Evolutionary conservation across 495 filamentous ascomycete species (phyloP).

Genomic region (Podospora sp.): DNA sequence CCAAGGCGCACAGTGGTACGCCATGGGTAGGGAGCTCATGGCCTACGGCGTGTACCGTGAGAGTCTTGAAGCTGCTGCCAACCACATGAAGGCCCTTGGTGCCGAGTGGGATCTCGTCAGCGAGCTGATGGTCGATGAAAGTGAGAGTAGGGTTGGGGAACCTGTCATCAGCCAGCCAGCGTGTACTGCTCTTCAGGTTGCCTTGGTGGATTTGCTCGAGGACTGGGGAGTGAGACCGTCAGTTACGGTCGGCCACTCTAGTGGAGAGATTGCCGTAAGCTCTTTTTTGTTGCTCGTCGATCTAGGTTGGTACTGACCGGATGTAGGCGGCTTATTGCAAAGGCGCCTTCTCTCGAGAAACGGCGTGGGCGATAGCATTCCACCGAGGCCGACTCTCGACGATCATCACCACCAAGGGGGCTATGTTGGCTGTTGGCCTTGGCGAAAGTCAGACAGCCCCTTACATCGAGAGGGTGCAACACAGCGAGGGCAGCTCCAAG

Average conservation of each 20-base stretch:
- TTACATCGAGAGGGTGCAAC: background rate
- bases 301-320: no score
- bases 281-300: no score
- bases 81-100: background rate
- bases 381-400: conserved; percentile 38
- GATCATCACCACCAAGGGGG: conserved; percentile 24
- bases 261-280: conserved; percentile 57
- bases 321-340: conserved; percentile 38
- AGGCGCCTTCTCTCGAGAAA: conserved; percentile 43
- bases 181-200: conserved; percentile 54
- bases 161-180: conserved; percentile 37
- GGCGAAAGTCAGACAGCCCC: background rate
- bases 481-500: background rate
- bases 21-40: conserved; percentile 52
- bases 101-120: background rate
- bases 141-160: background rate
- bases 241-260: conserved; percentile 61
- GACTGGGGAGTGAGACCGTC: conserved; percentile 49
- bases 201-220: conserved; percentile 52
- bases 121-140: conserved; percentile 6
- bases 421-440: conserved; percentile 42
- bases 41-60: conserved; percentile 12
- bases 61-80: background rate
- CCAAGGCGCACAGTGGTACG: conserved; percentile 50
- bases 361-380: conserved; percentile 52